A percentile compares a stretch with the other conserved stretches of the same genome.
Evolutionary conservation across 148 eudicot genomes (phyloP).

Genomic region (Fagopyrum homotropicum): DNA sequence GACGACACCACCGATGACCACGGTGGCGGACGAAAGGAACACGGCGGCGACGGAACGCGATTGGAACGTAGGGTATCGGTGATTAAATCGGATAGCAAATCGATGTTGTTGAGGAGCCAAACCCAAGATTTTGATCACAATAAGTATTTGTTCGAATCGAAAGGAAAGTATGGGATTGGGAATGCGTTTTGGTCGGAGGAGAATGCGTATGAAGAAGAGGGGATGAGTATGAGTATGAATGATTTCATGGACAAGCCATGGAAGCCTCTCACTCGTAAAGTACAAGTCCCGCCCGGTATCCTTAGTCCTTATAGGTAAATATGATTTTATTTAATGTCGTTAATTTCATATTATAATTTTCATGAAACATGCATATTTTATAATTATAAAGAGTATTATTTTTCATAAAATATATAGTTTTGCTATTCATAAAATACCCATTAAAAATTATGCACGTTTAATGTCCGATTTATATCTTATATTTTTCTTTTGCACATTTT

Average conservation of each 20-base stretch:
- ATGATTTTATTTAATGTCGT: background rate
- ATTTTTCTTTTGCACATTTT: no score
- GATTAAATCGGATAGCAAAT: constrained; percentile 46
- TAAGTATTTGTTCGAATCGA: constrained; percentile 79
- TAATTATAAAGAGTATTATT: no score
- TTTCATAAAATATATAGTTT: background rate
- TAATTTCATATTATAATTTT: background rate
- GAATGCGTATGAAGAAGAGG: constrained; percentile 46
- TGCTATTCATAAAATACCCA: no score
- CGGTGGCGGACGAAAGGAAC: constrained; percentile 12
- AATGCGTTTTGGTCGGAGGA: constrained; percentile 77
- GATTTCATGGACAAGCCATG: constrained; percentile 90
- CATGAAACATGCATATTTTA: background rate
- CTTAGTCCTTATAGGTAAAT: constrained; percentile 88
- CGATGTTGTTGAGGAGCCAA: constrained; percentile 74
- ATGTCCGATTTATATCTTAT: no score
- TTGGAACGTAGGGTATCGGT: constrained; percentile 58
- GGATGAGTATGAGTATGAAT: constrained; percentile 61
- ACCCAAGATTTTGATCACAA: constrained; percentile 87
- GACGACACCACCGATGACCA: constrained; percentile 25
- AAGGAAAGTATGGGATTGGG: constrained; percentile 87
- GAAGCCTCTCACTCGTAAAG: constrained; percentile 88
- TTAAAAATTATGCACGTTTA: no score
- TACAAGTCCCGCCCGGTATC: constrained; percentile 42
- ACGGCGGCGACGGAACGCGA: constrained; percentile 26